phyloP scores from a whole-genome alignment of 345 rosid species.

The Aegle marmelos region DNA sequence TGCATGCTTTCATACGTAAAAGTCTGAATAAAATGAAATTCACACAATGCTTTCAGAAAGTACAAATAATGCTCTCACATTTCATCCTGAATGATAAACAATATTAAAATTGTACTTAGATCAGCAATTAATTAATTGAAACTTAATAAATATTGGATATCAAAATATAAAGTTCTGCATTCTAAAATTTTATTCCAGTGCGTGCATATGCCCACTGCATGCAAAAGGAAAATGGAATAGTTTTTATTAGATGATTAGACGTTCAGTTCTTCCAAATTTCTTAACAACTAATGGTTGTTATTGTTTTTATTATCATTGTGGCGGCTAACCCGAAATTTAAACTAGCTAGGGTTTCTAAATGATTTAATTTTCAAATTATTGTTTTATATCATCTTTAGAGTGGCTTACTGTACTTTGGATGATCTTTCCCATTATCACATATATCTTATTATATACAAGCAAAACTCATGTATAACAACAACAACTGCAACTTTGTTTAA shows the following conservation, averaged over 20 bases:
- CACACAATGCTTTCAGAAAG: not conserved
- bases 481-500: too few species aligned
- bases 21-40: not conserved
- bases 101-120: too few species aligned
- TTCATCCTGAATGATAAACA: not conserved
- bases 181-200: not conserved
- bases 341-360: not conserved
- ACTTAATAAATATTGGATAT: not conserved
- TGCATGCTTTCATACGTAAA: not conserved
- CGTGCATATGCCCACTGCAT: not conserved
- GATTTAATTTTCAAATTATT: not conserved
- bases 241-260: too few species aligned
- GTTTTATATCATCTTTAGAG: conserved; percentile 7
- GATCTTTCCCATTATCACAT: not conserved
- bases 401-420: conserved; percentile 11
- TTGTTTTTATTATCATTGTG: conserved; percentile 1
- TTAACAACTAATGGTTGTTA: not conserved
- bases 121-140: too few species aligned
- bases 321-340: not conserved
- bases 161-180: not conserved
- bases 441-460: too few species aligned
- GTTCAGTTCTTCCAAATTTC: not conserved
- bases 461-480: too few species aligned
- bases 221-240: not conserved
- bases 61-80: not conserved